Evolutionary conservation across 805 yeast species (phyloP).

Genomic region (Yamadazyma ubonensis): DNA sequence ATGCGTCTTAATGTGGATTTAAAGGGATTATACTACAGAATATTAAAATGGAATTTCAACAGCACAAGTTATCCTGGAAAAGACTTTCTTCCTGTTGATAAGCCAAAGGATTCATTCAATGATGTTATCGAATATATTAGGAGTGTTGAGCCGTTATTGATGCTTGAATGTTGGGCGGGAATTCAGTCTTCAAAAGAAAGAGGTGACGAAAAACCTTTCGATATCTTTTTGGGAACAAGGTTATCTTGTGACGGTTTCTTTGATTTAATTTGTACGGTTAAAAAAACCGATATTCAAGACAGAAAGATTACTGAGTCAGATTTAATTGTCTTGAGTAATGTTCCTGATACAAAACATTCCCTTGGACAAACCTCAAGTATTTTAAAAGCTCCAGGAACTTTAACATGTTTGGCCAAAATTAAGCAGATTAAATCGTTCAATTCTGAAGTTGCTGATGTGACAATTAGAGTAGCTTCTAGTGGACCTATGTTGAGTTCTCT

Average conservation of each 20-base stretch:
- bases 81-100: constrained; percentile 27
- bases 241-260: constrained; percentile 82
- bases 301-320: constrained; percentile 71
- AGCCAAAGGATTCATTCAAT: constrained; percentile 49
- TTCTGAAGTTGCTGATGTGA: constrained; percentile 69
- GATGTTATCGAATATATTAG: constrained; percentile 64
- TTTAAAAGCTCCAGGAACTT: constrained; percentile 28
- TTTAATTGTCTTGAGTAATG: constrained; percentile 48
- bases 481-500: constrained; percentile 53
- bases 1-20: constrained; percentile 74
- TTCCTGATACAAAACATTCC: constrained; percentile 8
- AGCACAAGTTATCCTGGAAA: constrained; percentile 56
- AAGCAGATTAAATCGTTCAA: constrained; percentile 65
- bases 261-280: constrained; percentile 77
- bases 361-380: constrained; percentile 22
- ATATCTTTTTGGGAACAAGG: constrained; percentile 71
- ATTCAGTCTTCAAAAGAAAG: constrained; percentile 71
- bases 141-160: constrained; percentile 73
- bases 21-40: constrained; percentile 65
- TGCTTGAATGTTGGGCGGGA: constrained; percentile 93
- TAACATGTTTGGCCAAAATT: constrained; percentile 79
- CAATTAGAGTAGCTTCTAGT: constrained; percentile 62
- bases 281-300: constrained; percentile 49
- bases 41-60: constrained; percentile 75
- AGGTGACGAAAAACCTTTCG: constrained; percentile 59